Evolutionary conservation across 805 yeast species (phyloP).

Genomic region (Candida ponderosae): DNA sequence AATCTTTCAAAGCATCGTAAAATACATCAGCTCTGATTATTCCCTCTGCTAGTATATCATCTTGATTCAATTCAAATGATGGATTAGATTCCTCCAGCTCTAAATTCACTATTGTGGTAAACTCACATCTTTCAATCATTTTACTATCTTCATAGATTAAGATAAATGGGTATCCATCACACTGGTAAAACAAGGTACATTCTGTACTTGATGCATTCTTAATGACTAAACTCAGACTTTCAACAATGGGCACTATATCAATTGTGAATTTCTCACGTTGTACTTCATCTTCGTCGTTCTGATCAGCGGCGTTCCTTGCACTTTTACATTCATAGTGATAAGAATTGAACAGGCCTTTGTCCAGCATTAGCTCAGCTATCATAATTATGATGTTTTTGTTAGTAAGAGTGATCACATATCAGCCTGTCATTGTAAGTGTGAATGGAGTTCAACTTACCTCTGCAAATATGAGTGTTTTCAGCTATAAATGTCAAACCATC

Average conservation of each 20-base stretch:
- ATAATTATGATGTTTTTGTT: constrained; percentile 3
- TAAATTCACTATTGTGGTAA: constrained; percentile 34
- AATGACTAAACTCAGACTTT: constrained; percentile 39
- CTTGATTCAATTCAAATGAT: constrained; percentile 36
- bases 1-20: constrained; percentile 45
- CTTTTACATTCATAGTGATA: constrained; percentile 17
- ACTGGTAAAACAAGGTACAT: constrained; percentile 42
- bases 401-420: neutral
- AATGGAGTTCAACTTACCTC: constrained; percentile 4
- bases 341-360: constrained; percentile 26
- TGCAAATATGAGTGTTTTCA: constrained; percentile 33
- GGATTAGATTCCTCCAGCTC: constrained; percentile 23
- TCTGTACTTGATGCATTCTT: constrained; percentile 25
- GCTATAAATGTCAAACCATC: constrained; percentile 47
- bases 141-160: constrained; percentile 46
- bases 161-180: constrained; percentile 45
- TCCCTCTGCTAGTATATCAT: constrained; percentile 39
- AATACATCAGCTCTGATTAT: constrained; percentile 45
- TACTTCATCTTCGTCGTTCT: constrained; percentile 11
- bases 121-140: constrained; percentile 49
- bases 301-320: constrained; percentile 7
- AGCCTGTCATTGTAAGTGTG: neutral
- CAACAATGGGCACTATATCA: constrained; percentile 39
- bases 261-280: constrained; percentile 25
- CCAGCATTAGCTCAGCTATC: constrained; percentile 27